Base-by-base conservation (phyloP, 345 rosid species). In the Toxicodendron radicans region DNA sequence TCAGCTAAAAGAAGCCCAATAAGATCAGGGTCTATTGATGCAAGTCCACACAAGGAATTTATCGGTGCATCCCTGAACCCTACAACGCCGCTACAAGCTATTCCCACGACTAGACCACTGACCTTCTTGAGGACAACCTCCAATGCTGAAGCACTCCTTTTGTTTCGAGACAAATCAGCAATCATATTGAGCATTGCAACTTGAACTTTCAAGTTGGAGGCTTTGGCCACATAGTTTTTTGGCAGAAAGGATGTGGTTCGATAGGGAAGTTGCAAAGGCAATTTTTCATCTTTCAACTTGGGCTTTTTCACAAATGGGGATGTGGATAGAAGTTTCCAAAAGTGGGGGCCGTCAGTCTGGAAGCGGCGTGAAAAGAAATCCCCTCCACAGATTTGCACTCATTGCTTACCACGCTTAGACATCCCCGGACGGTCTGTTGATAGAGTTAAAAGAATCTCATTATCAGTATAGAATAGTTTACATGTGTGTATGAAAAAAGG, bases 331-430 rank as follows among this genome's bases (percentile, higher is more conserved):
- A 92, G 93, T 83, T 85, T 93, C 99, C 99, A 91, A 79, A 92
- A 92, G 73, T 87, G 89, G 1, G 66, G 68, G 0, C 98, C 98
- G 54, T 95, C 94, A 0, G 78, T 81, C 63, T 84, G 94, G 82
- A 95, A 91, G 30, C 98, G 94, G 41, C 98, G 93, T 46, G 94
- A 74, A 83, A 95, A 95, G 86, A 95, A 95, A 82, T 95, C 99
- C 70, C 99, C 98, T 72, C 97, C 96, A 3, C 94, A 90, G 70
- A 83, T 85, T 75, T 85, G 88, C 63, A 95, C 86, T 14, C 80
- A 27, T 68, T 84, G 85, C 79, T 80, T 60, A 95, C 81, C 70
- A 81, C 94, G 27, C 81, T 78, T 63, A 85, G 33, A 71, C 99
- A 91, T 75, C 87, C 90, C 68, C 86, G 77, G 9, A 88, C 83